Evolutionary conservation across 345 rosid genomes (phyloP).

Genomic region (Gossypium herbaceum): DNA sequence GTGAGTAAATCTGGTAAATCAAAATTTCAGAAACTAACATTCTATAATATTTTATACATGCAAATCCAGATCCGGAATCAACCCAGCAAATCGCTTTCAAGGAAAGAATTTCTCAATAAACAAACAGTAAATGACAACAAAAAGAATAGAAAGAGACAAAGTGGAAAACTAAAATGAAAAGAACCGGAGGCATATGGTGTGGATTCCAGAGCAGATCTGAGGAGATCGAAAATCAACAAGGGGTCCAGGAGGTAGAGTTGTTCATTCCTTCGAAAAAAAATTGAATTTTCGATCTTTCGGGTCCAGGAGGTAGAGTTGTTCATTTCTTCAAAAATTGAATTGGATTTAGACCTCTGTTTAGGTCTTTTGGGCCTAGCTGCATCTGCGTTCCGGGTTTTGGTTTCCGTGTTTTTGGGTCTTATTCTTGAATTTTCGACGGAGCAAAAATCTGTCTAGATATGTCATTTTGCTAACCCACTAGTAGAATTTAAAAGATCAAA

Average conservation of each 20-base stretch:
- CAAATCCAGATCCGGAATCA: conserved; percentile 3
- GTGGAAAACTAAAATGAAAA: not conserved
- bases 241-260: not conserved
- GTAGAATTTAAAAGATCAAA: no score
- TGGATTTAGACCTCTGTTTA: not conserved
- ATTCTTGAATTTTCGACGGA: not conserved
- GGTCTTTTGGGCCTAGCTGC: not conserved
- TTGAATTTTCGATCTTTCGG: not conserved
- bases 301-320: not conserved
- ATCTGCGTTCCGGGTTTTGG: not conserved
- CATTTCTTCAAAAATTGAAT: not conserved
- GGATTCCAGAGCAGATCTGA: not conserved
- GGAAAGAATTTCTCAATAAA: not conserved
- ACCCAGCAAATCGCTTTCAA: not conserved
- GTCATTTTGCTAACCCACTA: no score
- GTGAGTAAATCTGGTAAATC: not conserved
- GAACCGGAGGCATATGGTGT: not conserved
- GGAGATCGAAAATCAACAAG: not conserved
- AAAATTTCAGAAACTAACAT: not conserved
- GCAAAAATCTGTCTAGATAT: no score
- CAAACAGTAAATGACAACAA: not conserved
- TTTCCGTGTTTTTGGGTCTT: not conserved
- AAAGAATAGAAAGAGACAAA: not conserved
- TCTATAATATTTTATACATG: not conserved
- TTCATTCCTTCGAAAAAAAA: not conserved